phyloP scores from a whole-genome alignment of 1,284 basidiomycete genomes.

The Tylopilus sp. region DNA sequence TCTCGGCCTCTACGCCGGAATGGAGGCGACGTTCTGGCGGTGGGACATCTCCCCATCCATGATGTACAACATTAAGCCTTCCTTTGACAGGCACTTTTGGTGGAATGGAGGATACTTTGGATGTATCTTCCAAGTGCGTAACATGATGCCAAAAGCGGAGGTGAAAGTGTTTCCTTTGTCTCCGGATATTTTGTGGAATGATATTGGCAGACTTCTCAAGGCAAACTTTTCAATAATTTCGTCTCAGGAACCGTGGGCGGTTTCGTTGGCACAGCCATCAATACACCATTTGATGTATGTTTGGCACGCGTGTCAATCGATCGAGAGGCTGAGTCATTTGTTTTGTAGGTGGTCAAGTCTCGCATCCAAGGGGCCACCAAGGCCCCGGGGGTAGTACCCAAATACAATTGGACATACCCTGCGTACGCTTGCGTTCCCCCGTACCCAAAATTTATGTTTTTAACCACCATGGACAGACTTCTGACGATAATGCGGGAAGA shows the following conservation, averaged over 20 bases:
- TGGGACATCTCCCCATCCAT: conserved; percentile 24
- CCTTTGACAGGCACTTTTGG: conserved; percentile 62
- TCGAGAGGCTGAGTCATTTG: conserved; percentile 1
- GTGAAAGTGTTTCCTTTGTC: conserved; percentile 37
- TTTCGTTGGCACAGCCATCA: conserved; percentile 79
- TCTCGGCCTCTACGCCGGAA: conserved; percentile 85
- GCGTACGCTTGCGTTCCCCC: conserved; percentile 39
- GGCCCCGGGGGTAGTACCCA: conserved; percentile 66
- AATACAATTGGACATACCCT: conserved; percentile 94
- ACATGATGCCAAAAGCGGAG: conserved; percentile 79
- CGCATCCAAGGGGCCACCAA: conserved; percentile 81
- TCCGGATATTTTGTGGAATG: not conserved
- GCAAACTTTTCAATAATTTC: conserved; percentile 87
- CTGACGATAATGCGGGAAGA: conserved; percentile 87
- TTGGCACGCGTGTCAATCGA: not conserved
- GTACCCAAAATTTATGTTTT: not conserved
- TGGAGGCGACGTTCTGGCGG: conserved; percentile 97
- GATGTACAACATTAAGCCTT: not conserved
- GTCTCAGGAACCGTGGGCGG: conserved; percentile 88
- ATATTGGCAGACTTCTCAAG: conserved; percentile 56
- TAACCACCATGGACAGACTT: conserved; percentile 39
- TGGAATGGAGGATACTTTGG: conserved; percentile 97
- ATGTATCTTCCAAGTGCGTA: conserved; percentile 81
- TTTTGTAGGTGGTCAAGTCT: conserved; percentile 80
- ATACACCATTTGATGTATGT: conserved; percentile 72